Conservation (phyloP, 2,329 filamentous ascomycete species). For the Geosmithia morbida region DNA sequence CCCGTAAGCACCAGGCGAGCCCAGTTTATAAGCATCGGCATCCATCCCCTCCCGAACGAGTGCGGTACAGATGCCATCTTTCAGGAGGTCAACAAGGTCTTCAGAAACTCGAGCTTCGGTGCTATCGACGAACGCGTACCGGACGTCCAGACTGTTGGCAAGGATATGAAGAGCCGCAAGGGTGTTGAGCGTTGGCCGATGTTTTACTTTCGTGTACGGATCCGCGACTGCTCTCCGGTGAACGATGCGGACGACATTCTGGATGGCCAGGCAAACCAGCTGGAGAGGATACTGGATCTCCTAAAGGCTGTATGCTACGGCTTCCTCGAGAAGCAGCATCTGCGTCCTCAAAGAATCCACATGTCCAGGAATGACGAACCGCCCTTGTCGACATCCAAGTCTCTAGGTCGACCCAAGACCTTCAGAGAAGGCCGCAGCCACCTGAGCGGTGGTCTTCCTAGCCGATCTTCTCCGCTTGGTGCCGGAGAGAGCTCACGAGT, state of each 20-base stretch:
- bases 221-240: slow-evolving; percentile 13
- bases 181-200: slow-evolving; percentile 74
- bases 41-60: slow-evolving; percentile 45
- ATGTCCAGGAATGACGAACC: slow-evolving; percentile 8
- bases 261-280: slow-evolving; percentile 27
- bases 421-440: not conserved
- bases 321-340: slow-evolving; percentile 61
- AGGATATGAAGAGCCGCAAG: slow-evolving; percentile 41
- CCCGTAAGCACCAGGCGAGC: slow-evolving; percentile 57
- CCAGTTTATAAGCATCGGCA: slow-evolving; percentile 73
- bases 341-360: slow-evolving; percentile 35
- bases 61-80: slow-evolving; percentile 53
- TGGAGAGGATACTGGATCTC: slow-evolving; percentile 42
- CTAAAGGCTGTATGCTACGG: slow-evolving; percentile 54
- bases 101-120: slow-evolving; percentile 66
- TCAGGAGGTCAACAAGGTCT: slow-evolving; percentile 64
- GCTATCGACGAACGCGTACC: slow-evolving; percentile 34
- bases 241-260: slow-evolving; percentile 23
- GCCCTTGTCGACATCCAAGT: slow-evolving; percentile 10
- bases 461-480: not conserved
- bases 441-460: not conserved
- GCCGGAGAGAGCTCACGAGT: not conserved
- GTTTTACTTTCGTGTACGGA: slow-evolving; percentile 63
- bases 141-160: slow-evolving; percentile 22
- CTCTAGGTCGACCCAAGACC: slow-evolving; percentile 4